These are phyloP conservation scores for Candida bentonensis DNA, from an alignment of 805 yeast genomes.

Conservation along the genomic window DNA sequence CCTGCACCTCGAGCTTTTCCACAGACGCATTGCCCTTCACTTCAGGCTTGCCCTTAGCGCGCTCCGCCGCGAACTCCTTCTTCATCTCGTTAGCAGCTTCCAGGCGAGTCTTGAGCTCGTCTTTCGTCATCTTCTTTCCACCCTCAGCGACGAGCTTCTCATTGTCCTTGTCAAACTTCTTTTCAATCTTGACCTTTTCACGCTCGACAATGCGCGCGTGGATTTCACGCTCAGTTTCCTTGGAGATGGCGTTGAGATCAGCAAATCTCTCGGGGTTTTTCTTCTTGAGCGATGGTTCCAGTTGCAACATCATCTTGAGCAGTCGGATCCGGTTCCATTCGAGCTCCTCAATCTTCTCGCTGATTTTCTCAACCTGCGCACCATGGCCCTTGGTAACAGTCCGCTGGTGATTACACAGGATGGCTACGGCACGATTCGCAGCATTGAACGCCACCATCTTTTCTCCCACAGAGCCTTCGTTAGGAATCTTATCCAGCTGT, in stretches of 20 bases:
- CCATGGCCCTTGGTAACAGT: slow-evolving; percentile 80
- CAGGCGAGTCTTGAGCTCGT: slow-evolving; percentile 45
- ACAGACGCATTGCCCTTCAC: slow-evolving; percentile 36
- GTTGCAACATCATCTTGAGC: slow-evolving; percentile 52
- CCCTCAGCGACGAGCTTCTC: slow-evolving; percentile 47
- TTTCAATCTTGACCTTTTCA: slow-evolving; percentile 48
- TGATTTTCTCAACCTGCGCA: slow-evolving; percentile 62
- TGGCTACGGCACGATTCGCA: slow-evolving; percentile 91
- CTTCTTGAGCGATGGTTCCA: slow-evolving; percentile 40
- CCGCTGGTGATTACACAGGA: slow-evolving; percentile 93
- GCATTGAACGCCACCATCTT: slow-evolving; percentile 82
- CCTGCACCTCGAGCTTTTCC: slow-evolving; percentile 59
- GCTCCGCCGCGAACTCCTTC: slow-evolving; percentile 36
- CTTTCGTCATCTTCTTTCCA: slow-evolving; percentile 32
- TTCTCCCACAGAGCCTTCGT: slow-evolving; percentile 77
- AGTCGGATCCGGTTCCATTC: slow-evolving; percentile 69
- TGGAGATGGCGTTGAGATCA: slow-evolving; percentile 51
- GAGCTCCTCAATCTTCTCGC: slow-evolving; percentile 64
- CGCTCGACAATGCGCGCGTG: slow-evolving; percentile 47
- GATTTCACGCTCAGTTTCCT: slow-evolving; percentile 47
- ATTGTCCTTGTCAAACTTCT: slow-evolving; percentile 61
- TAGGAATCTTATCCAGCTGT: slow-evolving; percentile 71
- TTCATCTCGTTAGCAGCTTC: slow-evolving; percentile 31
- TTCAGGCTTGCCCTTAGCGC: slow-evolving; percentile 39
- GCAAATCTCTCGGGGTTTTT: slow-evolving; percentile 46